Base-by-base conservation (phyloP, 305 asterid species). In the Fraxinus xanthoxyloides region DNA sequence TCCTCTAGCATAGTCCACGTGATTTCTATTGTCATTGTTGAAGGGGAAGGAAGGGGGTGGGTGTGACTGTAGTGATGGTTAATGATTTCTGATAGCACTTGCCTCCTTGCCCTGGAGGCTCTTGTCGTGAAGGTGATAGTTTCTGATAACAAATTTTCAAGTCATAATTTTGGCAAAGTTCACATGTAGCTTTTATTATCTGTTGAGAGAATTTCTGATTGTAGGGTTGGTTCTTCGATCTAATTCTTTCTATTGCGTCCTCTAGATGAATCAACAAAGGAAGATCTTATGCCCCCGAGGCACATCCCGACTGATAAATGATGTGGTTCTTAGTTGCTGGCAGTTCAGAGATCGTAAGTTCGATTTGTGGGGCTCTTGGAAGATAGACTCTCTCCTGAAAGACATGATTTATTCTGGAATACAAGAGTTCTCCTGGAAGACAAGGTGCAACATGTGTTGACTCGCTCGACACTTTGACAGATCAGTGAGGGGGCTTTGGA, bases 261-360 rank as follows among this genome's bases (percentile, higher is more conserved):
- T 61, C 31, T 84, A 95, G 98, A 90, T 81, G 93, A 92, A 82
- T 84, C 88, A 65, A 88, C 84, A 23, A 93, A 91, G 86, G 98
- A 92, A 48, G 93, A 93, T 85, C 98, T 95, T 61, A 83, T n/a
- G n/a, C n/a, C n/a, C n/a, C n/a, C n/a, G n/a, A n/a, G n/a, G n/a
- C n/a, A n/a, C n/a, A n/a, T n/a, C n/a, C n/a, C n/a, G n/a, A n/a
- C n/a, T n/a, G n/a, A n/a, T n/a, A n/a, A n/a, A n/a, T n/a, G n/a
- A n/a, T n/a, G n/a, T n/a, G n/a, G n/a, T n/a, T n/a, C n/a, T n/a
- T n/a, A n/a, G n/a, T n/a, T n/a, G n/a, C n/a, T n/a, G n/a, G n/a
- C n/a, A n/a, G n/a, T n/a, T n/a, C n/a, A n/a, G n/a, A n/a, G n/a
- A n/a, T n/a, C n/a, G n/a, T n/a, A n/a, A n/a, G n/a, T n/a, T n/a